Evolutionary conservation across 805 yeast species (phyloP).

Genomic region (Schizosaccharomyces cryophilus): DNA sequence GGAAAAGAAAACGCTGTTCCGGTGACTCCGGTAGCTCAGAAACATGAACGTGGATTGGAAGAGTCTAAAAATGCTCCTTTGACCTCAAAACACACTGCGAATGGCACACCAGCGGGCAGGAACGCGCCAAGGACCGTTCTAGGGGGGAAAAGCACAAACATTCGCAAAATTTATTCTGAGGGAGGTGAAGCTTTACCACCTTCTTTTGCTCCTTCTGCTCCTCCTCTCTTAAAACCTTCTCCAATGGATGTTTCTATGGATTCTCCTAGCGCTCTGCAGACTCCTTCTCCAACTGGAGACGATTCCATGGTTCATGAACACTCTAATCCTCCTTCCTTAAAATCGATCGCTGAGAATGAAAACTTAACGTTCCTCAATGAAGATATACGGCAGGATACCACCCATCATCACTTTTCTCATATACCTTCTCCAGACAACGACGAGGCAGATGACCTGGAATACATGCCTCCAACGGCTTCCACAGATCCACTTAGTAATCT

Average conservation of each 20-base stretch:
- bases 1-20: constrained; percentile 1
- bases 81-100: not conserved
- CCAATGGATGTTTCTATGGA: not conserved
- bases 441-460: not conserved
- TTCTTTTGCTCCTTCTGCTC: not conserved
- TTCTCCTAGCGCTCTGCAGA: not conserved
- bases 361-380: not conserved
- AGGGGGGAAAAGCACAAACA: not conserved
- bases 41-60: not conserved
- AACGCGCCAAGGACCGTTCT: not conserved
- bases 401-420: not conserved
- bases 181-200: not conserved
- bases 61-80: not conserved
- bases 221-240: not conserved
- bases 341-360: not conserved
- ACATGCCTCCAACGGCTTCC: not conserved
- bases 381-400: too few species aligned
- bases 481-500: not conserved
- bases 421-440: not conserved
- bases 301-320: too few species aligned
- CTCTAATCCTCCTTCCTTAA: too few species aligned
- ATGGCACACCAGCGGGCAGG: not conserved
- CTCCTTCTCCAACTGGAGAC: not conserved
- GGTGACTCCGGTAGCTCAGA: not conserved
- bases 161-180: not conserved